These are phyloP conservation scores for Phlegmacium glaucopus DNA, from an alignment of 768 basidiomycete genomes.

Conservation along the genomic window DNA sequence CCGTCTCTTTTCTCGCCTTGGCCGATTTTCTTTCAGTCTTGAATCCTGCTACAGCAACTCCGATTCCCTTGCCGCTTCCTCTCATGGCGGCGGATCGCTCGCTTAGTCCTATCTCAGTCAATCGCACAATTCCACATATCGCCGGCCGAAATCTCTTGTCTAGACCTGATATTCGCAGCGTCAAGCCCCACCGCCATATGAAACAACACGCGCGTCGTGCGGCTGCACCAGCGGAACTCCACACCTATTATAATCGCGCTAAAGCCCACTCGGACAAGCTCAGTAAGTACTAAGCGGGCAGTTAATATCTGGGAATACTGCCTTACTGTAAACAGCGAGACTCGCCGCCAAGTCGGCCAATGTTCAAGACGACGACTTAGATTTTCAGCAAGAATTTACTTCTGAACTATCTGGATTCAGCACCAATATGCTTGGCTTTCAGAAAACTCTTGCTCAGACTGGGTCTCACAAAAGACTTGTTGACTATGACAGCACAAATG, in stretches of 20 bases:
- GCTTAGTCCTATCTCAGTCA: slow-evolving; percentile 17
- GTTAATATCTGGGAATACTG: background rate
- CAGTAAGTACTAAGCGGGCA: slow-evolving; percentile 20
- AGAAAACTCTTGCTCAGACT: slow-evolving; percentile 28
- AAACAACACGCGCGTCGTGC: background rate
- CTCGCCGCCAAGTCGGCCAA: slow-evolving; percentile 31
- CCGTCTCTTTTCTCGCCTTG: slow-evolving; percentile 32
- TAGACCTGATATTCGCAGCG: background rate
- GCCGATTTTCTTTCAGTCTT: slow-evolving; percentile 29
- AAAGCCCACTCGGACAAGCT: slow-evolving; percentile 19
- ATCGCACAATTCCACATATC: slow-evolving; percentile 13
- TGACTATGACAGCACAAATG: slow-evolving; percentile 42
- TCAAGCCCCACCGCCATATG: background rate
- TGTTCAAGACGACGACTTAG: slow-evolving; percentile 22
- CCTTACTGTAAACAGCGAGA: slow-evolving; percentile 20
- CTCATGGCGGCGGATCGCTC: slow-evolving; percentile 27
- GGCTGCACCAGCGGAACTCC: background rate
- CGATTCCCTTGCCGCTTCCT: slow-evolving; percentile 33
- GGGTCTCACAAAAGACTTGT: slow-evolving; percentile 47
- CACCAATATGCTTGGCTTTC: slow-evolving; percentile 28
- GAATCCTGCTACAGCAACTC: slow-evolving; percentile 31
- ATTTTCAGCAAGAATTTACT: slow-evolving; percentile 36
- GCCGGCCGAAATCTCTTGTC: slow-evolving; percentile 1
- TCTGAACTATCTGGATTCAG: slow-evolving; percentile 33
- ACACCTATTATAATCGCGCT: slow-evolving; percentile 7